Percentiles rank a stretch among this genome's conserved stretches.
These are phyloP conservation scores for Periglandula ipomoeae DNA, from an alignment of 2,329 filamentous ascomycete genomes.

Conservation along the genomic window DNA sequence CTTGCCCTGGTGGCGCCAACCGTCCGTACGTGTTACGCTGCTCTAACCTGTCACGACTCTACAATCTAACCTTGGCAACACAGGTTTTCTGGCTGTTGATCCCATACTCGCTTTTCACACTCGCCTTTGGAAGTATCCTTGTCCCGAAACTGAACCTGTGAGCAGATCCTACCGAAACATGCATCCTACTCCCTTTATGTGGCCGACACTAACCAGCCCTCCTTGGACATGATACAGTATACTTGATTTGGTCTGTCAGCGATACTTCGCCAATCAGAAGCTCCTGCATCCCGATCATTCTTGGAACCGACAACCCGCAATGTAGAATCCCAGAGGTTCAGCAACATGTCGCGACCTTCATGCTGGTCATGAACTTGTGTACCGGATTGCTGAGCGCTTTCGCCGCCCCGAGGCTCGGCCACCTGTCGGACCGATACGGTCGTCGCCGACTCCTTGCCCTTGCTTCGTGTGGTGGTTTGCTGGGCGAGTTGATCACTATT, in stretches of 20 bases:
- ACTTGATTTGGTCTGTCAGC: constrained; percentile 70
- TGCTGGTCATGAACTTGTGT: constrained; percentile 64
- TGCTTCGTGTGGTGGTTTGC: constrained; percentile 63
- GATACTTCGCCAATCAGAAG: constrained; percentile 66
- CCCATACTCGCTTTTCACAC: constrained; percentile 71
- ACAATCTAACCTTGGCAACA: constrained; percentile 12
- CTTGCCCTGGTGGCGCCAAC: constrained; percentile 52
- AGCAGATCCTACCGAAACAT: constrained; percentile 14
- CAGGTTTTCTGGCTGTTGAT: constrained; percentile 77
- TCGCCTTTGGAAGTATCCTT: constrained; percentile 77
- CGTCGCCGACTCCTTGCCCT: constrained; percentile 65
- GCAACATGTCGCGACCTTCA: constrained; percentile 66
- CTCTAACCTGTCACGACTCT: constrained; percentile 1
- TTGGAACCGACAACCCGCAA: constrained; percentile 64
- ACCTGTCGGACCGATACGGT: constrained; percentile 79
- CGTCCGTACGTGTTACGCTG: constrained; percentile 40
- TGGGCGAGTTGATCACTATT: constrained; percentile 69
- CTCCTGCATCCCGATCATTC: constrained; percentile 47
- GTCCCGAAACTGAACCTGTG: constrained; percentile 80
- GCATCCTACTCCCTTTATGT: neutral
- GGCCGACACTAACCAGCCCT: neutral
- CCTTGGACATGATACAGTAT: constrained; percentile 38
- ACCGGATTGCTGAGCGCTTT: constrained; percentile 72
- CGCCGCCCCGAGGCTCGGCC: constrained; percentile 72
- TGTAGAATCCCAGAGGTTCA: constrained; percentile 76